Percentiles rank a stretch among this genome's conserved stretches.
Evolutionary conservation across 176 grass and related monocot genomes (phyloP).

Genomic region (Hsuehochloa calcarea): DNA sequence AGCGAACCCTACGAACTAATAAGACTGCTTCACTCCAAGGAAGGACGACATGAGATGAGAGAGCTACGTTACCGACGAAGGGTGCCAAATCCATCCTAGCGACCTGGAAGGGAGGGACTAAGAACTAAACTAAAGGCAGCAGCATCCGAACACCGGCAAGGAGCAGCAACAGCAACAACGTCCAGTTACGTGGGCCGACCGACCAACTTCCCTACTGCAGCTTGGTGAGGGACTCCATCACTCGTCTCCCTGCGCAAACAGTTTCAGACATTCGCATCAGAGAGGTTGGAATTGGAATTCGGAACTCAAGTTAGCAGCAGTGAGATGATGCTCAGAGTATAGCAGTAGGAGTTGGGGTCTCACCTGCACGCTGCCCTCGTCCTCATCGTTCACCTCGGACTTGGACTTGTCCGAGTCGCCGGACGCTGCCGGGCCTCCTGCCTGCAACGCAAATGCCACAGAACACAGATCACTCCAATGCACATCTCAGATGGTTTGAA

Average conservation of each 20-base stretch:
- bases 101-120: neutral
- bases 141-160: neutral
- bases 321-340: neutral
- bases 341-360: neutral
- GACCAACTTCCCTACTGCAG: neutral
- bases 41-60: neutral
- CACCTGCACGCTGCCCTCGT: slow-evolving; percentile 57
- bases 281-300: neutral
- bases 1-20: slow-evolving; percentile 7
- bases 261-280: neutral
- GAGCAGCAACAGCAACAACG: neutral
- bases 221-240: slow-evolving; percentile 12
- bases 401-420: slow-evolving; percentile 94
- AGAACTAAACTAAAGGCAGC: neutral
- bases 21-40: neutral
- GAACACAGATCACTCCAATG: neutral
- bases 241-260: slow-evolving; percentile 42
- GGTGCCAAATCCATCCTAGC: neutral
- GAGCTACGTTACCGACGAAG: neutral
- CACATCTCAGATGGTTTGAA: neutral
- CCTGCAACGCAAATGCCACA: neutral
- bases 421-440: slow-evolving; percentile 9
- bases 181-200: neutral
- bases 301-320: too few species aligned
- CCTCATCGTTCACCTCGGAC: slow-evolving; percentile 82